Conservation (phyloP, 768 basidiomycete species). For the Suillus alpinus region DNA sequence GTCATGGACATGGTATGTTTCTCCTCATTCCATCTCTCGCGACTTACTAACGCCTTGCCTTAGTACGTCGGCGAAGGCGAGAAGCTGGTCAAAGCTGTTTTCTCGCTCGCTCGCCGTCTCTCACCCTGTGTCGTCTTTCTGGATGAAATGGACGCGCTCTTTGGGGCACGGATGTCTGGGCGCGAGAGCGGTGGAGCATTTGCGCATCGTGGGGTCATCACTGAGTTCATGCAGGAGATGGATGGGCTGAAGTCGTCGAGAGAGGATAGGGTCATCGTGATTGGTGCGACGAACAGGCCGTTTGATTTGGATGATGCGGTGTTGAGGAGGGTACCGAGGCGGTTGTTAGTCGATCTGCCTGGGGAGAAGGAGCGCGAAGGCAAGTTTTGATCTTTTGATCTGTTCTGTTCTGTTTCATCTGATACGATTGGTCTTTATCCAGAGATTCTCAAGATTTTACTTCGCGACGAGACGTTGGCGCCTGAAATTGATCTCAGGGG, state of each 20-base stretch:
- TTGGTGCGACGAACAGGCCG: conserved; percentile 91
- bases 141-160: conserved; percentile 92
- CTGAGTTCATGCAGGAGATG: conserved; percentile 97
- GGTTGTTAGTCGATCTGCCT: conserved; percentile 86
- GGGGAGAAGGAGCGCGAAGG: conserved; percentile 84
- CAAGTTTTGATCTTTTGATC: conserved; percentile 29
- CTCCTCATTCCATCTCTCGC: conserved; percentile 1
- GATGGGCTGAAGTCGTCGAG: conserved; percentile 82
- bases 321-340: conserved; percentile 80
- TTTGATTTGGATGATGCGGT: conserved; percentile 93
- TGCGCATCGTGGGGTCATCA: conserved; percentile 85
- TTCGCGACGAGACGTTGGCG: conserved; percentile 75
- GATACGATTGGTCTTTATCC: conserved; percentile 3
- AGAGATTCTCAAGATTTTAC: conserved; percentile 87
- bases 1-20: conserved; percentile 89
- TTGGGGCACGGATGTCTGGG: conserved; percentile 78
- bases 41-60: conserved; percentile 6
- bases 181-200: conserved; percentile 76
- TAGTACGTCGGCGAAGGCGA: conserved; percentile 90
- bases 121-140: conserved; percentile 93
- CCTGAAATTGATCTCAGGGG: conserved; percentile 57
- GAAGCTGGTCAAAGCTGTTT: conserved; percentile 86
- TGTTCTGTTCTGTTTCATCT: conserved; percentile 4
- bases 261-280: conserved; percentile 82
- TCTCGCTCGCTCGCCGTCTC: conserved; percentile 78